These are phyloP conservation scores for Takashimella koratensis DNA, from an alignment of 1,284 basidiomycete genomes.

Conservation along the genomic window DNA sequence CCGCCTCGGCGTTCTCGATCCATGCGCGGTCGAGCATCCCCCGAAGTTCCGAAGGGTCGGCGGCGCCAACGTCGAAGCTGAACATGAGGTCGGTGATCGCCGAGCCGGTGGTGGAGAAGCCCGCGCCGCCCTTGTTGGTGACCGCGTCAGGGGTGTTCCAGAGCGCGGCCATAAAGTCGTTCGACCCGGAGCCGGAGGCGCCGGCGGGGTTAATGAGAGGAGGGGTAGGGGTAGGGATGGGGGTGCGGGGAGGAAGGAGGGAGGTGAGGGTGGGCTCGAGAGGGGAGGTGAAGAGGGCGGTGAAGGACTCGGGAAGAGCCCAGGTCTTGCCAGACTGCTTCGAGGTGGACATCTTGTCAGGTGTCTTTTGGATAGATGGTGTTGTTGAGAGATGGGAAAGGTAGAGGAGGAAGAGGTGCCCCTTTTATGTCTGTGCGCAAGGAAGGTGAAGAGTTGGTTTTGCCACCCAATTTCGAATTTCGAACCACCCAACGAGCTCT, in stretches of 20 bases:
- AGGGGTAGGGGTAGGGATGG: not conserved
- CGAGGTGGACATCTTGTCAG: too few species aligned
- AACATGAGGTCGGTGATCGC: conserved; percentile 29
- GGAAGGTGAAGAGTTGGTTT: too few species aligned
- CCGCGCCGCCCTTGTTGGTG: conserved; percentile 26
- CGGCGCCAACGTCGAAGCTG: conserved; percentile 18
- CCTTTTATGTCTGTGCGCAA: too few species aligned
- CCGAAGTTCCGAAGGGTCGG: conserved; percentile 6
- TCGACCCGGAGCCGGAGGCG: conserved; percentile 2
- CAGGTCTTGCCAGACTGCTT: too few species aligned
- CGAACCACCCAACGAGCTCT: too few species aligned
- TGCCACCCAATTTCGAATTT: too few species aligned
- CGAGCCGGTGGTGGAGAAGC: conserved; percentile 11
- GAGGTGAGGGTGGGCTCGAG: conserved; percentile 4
- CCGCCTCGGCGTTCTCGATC: conserved; percentile 23
- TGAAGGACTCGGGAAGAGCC: conserved; percentile 11
- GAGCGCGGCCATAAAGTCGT: conserved; percentile 25
- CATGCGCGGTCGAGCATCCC: conserved; percentile 21
- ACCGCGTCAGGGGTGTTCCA: conserved; percentile 7
- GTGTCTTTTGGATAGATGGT: too few species aligned
- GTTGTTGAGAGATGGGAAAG: too few species aligned
- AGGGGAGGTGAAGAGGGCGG: conserved; percentile 5
- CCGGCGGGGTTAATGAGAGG: not conserved
- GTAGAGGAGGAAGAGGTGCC: too few species aligned
- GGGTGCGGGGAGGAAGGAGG: conserved; percentile 2